Conservation (phyloP, 176 grass and related monocot species). For the Tillandsia leiboldiana region DNA sequence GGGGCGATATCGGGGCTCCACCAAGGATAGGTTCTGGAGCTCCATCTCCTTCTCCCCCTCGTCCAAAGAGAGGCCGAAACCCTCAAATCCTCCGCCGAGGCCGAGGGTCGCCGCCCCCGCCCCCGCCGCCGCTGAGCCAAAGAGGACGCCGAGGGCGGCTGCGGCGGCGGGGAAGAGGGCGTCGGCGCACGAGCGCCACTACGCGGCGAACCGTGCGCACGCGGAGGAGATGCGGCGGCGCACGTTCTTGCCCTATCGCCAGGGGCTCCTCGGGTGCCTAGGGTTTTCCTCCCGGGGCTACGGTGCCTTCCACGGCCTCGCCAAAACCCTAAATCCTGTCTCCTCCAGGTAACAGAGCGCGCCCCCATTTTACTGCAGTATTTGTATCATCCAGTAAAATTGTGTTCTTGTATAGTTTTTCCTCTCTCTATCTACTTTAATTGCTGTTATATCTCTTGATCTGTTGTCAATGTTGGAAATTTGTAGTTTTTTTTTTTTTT, state of each 20-base stretch:
- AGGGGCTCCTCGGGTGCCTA: constrained; percentile 79
- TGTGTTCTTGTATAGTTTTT: background rate
- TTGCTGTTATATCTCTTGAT: no score
- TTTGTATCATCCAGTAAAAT: background rate
- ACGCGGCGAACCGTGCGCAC: constrained; percentile 75
- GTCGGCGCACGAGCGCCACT: constrained; percentile 82
- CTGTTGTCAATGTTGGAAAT: no score
- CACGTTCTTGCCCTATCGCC: constrained; percentile 92
- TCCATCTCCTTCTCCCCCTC: constrained; percentile 36
- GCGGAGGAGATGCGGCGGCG: constrained; percentile 88
- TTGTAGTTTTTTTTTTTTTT: no score
- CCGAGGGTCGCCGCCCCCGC: background rate
- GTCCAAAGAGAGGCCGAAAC: constrained; percentile 36
- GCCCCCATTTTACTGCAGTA: background rate
- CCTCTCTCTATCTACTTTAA: background rate
- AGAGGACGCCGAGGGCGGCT: constrained; percentile 10
- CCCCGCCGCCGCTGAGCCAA: background rate
- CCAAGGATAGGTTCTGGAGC: constrained; percentile 61
- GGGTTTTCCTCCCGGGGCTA: constrained; percentile 84
- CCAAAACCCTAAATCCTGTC: constrained; percentile 75
- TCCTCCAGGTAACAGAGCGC: constrained; percentile 55
- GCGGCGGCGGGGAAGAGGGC: constrained; percentile 14
- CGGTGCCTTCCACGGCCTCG: constrained; percentile 66
- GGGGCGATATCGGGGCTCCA: constrained; percentile 22
- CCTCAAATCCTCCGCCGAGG: constrained; percentile 16